Evolutionary conservation across 2,329 filamentous ascomycete genomes (phyloP).

Genomic region (Alternaria infectoria): DNA sequence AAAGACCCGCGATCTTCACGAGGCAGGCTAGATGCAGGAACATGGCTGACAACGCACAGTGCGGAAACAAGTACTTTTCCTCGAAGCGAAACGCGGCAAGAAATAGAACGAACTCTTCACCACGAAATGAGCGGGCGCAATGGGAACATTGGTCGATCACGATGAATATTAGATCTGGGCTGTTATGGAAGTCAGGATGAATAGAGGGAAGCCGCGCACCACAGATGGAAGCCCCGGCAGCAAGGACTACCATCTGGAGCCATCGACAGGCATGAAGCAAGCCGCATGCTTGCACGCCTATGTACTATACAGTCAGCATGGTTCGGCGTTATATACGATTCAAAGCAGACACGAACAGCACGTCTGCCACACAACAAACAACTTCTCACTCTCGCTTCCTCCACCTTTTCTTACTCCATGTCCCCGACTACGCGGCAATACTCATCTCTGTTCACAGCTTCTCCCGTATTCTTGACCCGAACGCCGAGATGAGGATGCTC

Average conservation of each 20-base stretch:
- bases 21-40: neutral
- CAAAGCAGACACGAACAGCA: neutral
- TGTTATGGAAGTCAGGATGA: neutral
- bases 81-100: constrained; percentile 86
- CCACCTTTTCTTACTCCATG: neutral
- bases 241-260: neutral
- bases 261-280: neutral
- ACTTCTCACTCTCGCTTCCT: neutral
- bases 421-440: neutral
- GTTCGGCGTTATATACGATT: constrained; percentile 31
- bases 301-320: constrained; percentile 39
- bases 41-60: constrained; percentile 61
- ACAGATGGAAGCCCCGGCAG: neutral
- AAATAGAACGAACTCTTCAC: constrained; percentile 32
- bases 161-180: neutral
- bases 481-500: constrained; percentile 1
- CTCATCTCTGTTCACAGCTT: neutral
- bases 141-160: neutral
- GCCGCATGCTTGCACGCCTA: constrained; percentile 21
- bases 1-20: neutral
- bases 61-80: constrained; percentile 92
- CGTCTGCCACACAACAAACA: neutral
- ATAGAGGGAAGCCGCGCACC: neutral
- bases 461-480: neutral
- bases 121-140: neutral